phyloP scores from a whole-genome alignment of 768 basidiomycete species.

The Rhodotorula diobovata region DNA sequence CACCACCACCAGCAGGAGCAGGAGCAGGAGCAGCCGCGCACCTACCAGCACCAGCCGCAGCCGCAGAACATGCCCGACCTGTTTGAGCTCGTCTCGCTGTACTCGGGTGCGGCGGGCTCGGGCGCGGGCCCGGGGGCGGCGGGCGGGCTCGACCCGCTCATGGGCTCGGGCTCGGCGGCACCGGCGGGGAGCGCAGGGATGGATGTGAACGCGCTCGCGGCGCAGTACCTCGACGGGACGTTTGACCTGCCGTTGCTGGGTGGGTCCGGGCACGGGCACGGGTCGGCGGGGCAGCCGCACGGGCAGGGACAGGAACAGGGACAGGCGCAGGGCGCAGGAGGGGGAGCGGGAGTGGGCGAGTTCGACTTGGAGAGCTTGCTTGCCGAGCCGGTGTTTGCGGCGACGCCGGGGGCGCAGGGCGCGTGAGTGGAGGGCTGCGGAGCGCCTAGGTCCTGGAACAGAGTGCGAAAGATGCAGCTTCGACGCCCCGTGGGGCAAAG shows the following conservation, averaged over 20 bases:
- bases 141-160: constrained; percentile 2
- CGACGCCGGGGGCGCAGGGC: not conserved
- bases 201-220: constrained; percentile 17
- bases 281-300: not conserved
- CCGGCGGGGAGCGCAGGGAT: not conserved
- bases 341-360: not conserved
- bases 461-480: too few relatives aligned
- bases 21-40: not conserved
- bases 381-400: constrained; percentile 11
- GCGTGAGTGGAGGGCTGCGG: too few relatives aligned
- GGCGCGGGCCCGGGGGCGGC: too few relatives aligned
- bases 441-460: too few relatives aligned
- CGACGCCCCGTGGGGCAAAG: too few relatives aligned
- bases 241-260: constrained; percentile 9
- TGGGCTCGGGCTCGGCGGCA: too few relatives aligned
- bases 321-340: not conserved
- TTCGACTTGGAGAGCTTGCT: constrained; percentile 17
- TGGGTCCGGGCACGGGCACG: not conserved
- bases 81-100: constrained; percentile 11
- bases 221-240: constrained; percentile 22
- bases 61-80: constrained; percentile 3
- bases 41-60: not conserved
- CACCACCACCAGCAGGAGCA: not conserved
- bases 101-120: too few relatives aligned
- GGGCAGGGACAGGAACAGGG: too few relatives aligned